These are phyloP conservation scores for Dysphania ambrosioides DNA, from an alignment of 148 eudicot species.

Conservation along the genomic window DNA sequence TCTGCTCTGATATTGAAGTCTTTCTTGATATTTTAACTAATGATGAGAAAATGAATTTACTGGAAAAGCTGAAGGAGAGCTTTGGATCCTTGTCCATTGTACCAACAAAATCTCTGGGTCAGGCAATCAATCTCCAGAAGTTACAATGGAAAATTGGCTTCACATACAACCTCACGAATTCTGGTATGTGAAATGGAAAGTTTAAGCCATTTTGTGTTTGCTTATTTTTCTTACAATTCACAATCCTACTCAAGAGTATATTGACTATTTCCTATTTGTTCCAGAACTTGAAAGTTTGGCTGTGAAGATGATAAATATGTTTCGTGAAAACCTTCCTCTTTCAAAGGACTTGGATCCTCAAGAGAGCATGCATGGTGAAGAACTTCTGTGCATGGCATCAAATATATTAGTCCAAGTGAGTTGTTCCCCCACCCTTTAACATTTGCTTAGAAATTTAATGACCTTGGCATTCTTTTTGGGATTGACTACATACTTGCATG, in stretches of 20 bases:
- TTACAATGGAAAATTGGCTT: conserved; percentile 54
- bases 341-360: conserved; percentile 90
- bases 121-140: conserved; percentile 52
- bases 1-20: conserved; percentile 71
- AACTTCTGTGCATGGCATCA: conserved; percentile 69
- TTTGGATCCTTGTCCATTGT: conserved; percentile 33
- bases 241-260: conserved; percentile 13
- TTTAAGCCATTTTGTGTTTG: conserved; percentile 5
- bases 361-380: conserved; percentile 94
- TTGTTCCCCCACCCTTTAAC: background rate
- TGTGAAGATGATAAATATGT: conserved; percentile 61
- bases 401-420: conserved; percentile 80
- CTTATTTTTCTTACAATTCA: conserved; percentile 5
- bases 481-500: background rate
- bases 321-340: conserved; percentile 66
- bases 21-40: conserved; percentile 56
- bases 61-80: conserved; percentile 49
- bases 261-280: conserved; percentile 19
- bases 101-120: conserved; percentile 58
- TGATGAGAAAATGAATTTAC: conserved; percentile 43
- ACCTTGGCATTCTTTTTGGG: background rate
- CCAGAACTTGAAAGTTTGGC: conserved; percentile 65
- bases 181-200: conserved; percentile 39
- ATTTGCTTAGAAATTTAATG: background rate
- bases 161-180: conserved; percentile 39